These are phyloP conservation scores for Cydonia oblonga DNA, from an alignment of 331 rosid genomes.

Conservation along the genomic window DNA sequence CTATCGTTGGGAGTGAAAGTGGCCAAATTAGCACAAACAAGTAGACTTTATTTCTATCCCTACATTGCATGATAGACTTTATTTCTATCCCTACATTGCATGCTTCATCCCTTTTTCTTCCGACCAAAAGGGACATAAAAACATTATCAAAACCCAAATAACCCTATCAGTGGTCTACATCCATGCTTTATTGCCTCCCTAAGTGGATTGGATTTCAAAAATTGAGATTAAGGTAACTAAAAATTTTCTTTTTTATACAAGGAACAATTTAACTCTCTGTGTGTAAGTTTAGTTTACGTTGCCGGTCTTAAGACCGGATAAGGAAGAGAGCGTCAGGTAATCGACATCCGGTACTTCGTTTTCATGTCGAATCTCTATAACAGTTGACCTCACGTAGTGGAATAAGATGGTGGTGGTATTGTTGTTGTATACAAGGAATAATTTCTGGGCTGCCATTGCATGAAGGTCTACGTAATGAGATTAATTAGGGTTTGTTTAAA, in stretches of 20 bases:
- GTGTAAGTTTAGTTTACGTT: too few relatives aligned
- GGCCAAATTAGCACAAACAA: constrained; percentile 29
- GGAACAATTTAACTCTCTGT: too few relatives aligned
- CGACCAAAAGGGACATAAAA: constrained; percentile 7
- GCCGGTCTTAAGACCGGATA: too few relatives aligned
- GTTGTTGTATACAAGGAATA: background rate
- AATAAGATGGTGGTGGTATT: too few relatives aligned
- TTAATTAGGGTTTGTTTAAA: too few relatives aligned
- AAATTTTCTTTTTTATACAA: background rate
- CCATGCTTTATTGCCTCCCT: background rate
- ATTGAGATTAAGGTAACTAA: background rate
- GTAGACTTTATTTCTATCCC: too few relatives aligned
- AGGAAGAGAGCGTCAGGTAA: too few relatives aligned
- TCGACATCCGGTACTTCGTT: too few relatives aligned
- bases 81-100: background rate
- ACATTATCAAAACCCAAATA: background rate
- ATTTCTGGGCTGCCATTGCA: background rate
- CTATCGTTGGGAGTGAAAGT: constrained; percentile 17
- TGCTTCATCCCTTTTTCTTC: background rate
- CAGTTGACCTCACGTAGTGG: too few relatives aligned
- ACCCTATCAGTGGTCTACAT: constrained; percentile 6
- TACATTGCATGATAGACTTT: too few relatives aligned
- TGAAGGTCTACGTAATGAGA: too few relatives aligned
- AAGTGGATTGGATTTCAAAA: background rate
- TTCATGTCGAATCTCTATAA: too few relatives aligned